A percentile compares a stretch with the other conserved stretches of the same genome.
Conservation (phyloP, 768 basidiomycete species). For the Dioszegia hungarica region DNA sequence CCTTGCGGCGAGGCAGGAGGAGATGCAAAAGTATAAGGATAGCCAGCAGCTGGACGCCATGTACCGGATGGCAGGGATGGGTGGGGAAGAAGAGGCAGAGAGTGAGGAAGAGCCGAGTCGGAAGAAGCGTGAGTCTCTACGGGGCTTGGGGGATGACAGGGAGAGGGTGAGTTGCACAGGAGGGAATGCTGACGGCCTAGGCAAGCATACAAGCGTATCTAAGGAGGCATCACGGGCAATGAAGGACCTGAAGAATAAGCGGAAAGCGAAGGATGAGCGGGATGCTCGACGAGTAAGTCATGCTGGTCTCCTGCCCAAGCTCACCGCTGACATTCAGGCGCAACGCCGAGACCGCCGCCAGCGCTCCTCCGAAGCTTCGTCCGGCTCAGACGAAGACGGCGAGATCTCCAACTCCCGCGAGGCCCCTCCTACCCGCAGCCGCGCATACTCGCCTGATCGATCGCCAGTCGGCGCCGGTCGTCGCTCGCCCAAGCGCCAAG, state of each 20-base stretch:
- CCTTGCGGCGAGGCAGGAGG: constrained; percentile 71
- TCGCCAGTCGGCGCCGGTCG: background rate
- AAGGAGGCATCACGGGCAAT: constrained; percentile 44
- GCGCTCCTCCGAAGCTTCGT: constrained; percentile 72
- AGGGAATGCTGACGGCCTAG: constrained; percentile 49
- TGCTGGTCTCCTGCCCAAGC: background rate
- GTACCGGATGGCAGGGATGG: constrained; percentile 40
- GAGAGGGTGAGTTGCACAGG: constrained; percentile 34
- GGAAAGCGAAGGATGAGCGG: constrained; percentile 84
- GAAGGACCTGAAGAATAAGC: constrained; percentile 71
- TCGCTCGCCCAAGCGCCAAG: constrained; percentile 14
- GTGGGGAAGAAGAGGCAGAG: constrained; percentile 44
- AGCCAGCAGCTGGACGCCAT: constrained; percentile 68
- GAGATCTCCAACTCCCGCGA: constrained; percentile 33
- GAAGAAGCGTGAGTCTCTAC: constrained; percentile 69
- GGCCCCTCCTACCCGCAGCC: background rate
- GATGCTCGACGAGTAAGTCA: constrained; percentile 61
- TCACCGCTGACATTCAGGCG: constrained; percentile 51
- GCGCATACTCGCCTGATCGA: constrained; percentile 5
- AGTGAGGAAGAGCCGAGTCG: constrained; percentile 53
- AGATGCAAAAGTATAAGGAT: constrained; percentile 70
- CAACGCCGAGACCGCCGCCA: constrained; percentile 58
- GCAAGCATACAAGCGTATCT: constrained; percentile 60
- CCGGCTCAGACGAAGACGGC: constrained; percentile 69
- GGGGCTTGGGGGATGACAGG: constrained; percentile 31